Percentiles rank a stretch among this genome's conserved stretches.
These are phyloP conservation scores for Cantharellus anzutake DNA, from an alignment of 768 basidiomycete species.

Conservation along the genomic window DNA sequence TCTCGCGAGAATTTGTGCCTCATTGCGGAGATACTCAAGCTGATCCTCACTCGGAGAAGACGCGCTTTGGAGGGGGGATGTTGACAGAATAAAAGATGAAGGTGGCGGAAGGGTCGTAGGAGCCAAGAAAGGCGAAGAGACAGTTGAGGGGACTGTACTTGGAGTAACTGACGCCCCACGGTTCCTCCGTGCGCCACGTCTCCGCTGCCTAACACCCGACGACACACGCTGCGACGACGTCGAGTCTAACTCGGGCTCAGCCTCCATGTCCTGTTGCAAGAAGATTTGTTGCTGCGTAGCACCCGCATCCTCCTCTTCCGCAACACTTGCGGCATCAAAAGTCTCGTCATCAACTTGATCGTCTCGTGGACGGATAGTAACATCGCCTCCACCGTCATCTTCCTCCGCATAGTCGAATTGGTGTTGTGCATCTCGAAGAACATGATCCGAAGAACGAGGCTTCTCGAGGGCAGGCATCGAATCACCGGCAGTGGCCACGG, in stretches of 20 bases:
- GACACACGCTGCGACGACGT: slow-evolving; percentile 20
- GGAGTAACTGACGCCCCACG: too few relatives aligned
- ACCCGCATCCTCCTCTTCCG: too few relatives aligned
- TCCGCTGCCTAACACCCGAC: slow-evolving; percentile 62
- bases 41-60: too few relatives aligned
- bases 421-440: too few relatives aligned
- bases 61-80: too few relatives aligned
- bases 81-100: not conserved
- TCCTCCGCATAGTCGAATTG: too few relatives aligned
- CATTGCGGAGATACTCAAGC: slow-evolving; percentile 44
- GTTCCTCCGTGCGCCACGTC: slow-evolving; percentile 53
- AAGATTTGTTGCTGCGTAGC: too few relatives aligned
- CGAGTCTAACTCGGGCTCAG: not conserved
- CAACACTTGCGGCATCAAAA: not conserved
- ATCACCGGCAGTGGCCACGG: not conserved
- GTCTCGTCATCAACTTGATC: slow-evolving; percentile 20
- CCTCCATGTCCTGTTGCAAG: too few relatives aligned
- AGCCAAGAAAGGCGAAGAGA: slow-evolving; percentile 12
- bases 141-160: slow-evolving; percentile 1
- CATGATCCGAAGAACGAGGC: not conserved
- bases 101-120: not conserved
- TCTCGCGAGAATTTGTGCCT: slow-evolving; percentile 65
- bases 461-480: not conserved
- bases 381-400: not conserved
- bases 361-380: slow-evolving; percentile 5